phyloP scores from a whole-genome alignment of 129 eudicot species.

The Logfia minima region DNA sequence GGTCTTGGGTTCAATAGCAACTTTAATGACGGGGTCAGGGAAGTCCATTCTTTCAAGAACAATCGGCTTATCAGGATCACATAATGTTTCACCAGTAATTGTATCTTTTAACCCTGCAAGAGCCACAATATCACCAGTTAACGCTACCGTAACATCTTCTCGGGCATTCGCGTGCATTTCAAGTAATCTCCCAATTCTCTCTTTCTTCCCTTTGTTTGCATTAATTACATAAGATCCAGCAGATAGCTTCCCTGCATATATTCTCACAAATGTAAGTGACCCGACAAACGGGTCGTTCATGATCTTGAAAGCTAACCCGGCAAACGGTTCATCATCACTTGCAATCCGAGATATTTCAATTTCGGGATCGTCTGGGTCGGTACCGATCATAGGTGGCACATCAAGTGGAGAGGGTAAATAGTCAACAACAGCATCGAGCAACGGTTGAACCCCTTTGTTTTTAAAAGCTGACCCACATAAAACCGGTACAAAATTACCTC shows the following conservation, averaged over 20 bases:
- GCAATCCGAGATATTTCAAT: slow-evolving; percentile 48
- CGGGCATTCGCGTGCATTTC: slow-evolving; percentile 98
- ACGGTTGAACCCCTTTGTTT: slow-evolving; percentile 96
- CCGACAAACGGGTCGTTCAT: slow-evolving; percentile 96
- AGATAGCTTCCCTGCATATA: slow-evolving; percentile 78
- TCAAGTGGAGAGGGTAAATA: slow-evolving; percentile 89
- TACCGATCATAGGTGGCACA: slow-evolving; percentile 84
- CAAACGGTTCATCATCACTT: slow-evolving; percentile 78
- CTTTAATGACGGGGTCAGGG: slow-evolving; percentile 98
- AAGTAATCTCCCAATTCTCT: slow-evolving; percentile 89
- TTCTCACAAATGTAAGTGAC: slow-evolving; percentile 88
- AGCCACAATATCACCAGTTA: slow-evolving; percentile 94
- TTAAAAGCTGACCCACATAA: slow-evolving; percentile 92
- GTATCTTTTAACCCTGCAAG: slow-evolving; percentile 98
- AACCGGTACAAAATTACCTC: slow-evolving; percentile 73
- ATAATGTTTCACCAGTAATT: slow-evolving; percentile 85
- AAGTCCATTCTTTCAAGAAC: slow-evolving; percentile 97
- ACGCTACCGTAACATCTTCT: slow-evolving; percentile 78
- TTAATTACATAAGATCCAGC: slow-evolving; percentile 90
- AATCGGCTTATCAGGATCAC: slow-evolving; percentile 73
- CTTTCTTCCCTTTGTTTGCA: slow-evolving; percentile 91
- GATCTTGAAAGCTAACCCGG: slow-evolving; percentile 93
- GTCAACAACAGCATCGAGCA: slow-evolving; percentile 90
- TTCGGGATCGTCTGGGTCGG: slow-evolving; percentile 94
- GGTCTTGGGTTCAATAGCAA: slow-evolving; percentile 96